Evolutionary conservation across 345 rosid species (phyloP), one percentile per base, ranked within the genome.

Genomic region (Salix exigua): DNA sequence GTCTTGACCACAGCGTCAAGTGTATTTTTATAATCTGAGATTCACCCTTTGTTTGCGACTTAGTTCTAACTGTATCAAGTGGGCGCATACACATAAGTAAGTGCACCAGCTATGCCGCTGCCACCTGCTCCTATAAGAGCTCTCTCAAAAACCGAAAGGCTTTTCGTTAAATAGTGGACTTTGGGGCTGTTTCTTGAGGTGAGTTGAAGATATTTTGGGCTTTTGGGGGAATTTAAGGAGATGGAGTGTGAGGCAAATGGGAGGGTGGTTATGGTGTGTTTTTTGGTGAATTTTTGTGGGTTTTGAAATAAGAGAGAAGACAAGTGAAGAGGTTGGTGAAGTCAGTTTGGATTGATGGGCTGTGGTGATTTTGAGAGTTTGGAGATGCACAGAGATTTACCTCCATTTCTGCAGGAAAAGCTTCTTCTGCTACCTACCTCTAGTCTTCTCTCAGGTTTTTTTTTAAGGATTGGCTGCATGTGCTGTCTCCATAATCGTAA

Each of bases 21-120:
- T 4, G 93, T 82, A 87, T 74, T 88, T 17, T 75, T 79, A 77
- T 93, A 95, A 91, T 51, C 82, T 88, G 82, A 31, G 98, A 86
- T 0, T 97, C 97, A 35, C 94, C 99, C 85, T 87, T 93, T 1
- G 99, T 90, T 66, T 95, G 98, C 77, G 93, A 77, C 87, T 95
- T 95, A 65, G 99, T 95, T 82, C 93, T 91, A 86, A 95, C 86
- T 17, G 96, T 87, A 75, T 95, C 99, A 18, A 95, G 87, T 1
- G 99, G 99, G 78, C 62, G 92, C 18, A 95, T 90, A 73, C 96
- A 90, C 92, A 81, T 93, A 91, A 14, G 97, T 95, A 80, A 95
- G 93, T 0, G 99, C 99, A 6, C 98, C 97, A 2, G 98, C 97
- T 62, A 95, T 83, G 31, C 98, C 97, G 23, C 98, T 98, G 28